Percentiles rank a stretch among this genome's conserved stretches.
These are phyloP conservation scores for Saccharum officinarum DNA, from an alignment of 176 grass and related monocot genomes.

Conservation along the genomic window DNA sequence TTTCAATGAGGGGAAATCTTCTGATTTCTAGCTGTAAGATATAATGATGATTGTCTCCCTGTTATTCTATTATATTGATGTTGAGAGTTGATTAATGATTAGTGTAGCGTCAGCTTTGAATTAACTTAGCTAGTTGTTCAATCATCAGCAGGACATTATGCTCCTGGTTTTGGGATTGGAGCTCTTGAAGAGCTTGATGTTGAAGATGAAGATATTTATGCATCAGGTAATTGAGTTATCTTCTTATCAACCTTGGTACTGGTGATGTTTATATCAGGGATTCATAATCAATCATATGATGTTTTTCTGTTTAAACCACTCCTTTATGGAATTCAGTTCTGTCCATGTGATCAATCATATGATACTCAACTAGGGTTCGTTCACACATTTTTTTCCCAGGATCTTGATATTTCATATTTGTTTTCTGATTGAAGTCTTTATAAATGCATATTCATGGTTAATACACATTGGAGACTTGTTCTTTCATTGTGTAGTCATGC, in stretches of 20 bases:
- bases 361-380: not conserved
- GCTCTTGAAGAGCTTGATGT: constrained; percentile 96
- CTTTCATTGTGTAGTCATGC: not conserved
- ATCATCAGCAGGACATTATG: constrained; percentile 87
- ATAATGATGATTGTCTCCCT: constrained; percentile 27
- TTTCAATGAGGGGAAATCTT: constrained; percentile 49
- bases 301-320: constrained; percentile 2
- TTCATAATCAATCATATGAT: constrained; percentile 3
- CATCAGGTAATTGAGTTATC: constrained; percentile 73
- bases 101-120: not conserved
- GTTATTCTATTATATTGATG: constrained; percentile 6
- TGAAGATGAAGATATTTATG: constrained; percentile 99
- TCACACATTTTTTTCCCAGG: constrained; percentile 12
- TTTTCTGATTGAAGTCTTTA: not conserved
- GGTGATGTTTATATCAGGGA: not conserved
- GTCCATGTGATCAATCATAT: not conserved
- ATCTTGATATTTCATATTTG: constrained; percentile 2
- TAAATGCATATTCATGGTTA: constrained; percentile 20
- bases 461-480: constrained; percentile 25
- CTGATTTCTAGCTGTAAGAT: constrained; percentile 82
- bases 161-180: constrained; percentile 94
- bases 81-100: constrained; percentile 4
- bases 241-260: constrained; percentile 21
- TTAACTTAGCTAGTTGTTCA: constrained; percentile 31
- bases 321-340: not conserved